These are phyloP conservation scores for Ricinus communis DNA, from an alignment of 345 rosid species.

Conservation along the genomic window DNA sequence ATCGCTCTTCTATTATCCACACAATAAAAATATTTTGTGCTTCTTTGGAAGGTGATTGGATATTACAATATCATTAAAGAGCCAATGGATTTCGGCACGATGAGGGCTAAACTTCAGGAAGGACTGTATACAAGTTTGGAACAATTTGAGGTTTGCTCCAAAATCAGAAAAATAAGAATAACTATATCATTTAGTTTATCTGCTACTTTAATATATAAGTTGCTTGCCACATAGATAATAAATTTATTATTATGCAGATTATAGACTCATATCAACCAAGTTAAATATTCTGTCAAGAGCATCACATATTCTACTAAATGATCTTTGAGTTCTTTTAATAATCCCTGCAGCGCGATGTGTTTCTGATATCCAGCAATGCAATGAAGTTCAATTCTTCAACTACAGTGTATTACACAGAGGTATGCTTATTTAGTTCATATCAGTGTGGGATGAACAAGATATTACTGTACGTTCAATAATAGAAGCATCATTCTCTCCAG, in stretches of 20 bases:
- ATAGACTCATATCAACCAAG: background rate
- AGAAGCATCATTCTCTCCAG: constrained; percentile 13
- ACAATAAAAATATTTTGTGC: background rate
- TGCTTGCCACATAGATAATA: no score
- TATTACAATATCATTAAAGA: constrained; percentile 28
- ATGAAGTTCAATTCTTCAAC: constrained; percentile 26
- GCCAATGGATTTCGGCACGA: constrained; percentile 36
- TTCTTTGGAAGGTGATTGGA: constrained; percentile 20
- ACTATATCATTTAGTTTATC: background rate
- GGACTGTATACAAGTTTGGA: constrained; percentile 27
- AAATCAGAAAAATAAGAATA: background rate
- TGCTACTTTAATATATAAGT: no score
- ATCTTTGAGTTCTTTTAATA: background rate
- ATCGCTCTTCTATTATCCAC: background rate
- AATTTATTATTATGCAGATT: no score
- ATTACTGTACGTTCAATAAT: background rate
- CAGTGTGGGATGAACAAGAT: background rate
- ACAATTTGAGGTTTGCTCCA: constrained; percentile 29
- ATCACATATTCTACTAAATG: no score
- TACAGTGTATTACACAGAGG: constrained; percentile 24
- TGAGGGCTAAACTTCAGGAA: constrained; percentile 36
- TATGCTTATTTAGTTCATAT: background rate
- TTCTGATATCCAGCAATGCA: constrained; percentile 31
- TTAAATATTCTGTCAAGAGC: background rate
- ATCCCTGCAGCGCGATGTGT: constrained; percentile 32